A percentile compares a stretch with the other conserved stretches of the same genome.
These are phyloP conservation scores for Trichothecium roseum DNA, from an alignment of 2,329 filamentous ascomycete genomes.

Conservation along the genomic window DNA sequence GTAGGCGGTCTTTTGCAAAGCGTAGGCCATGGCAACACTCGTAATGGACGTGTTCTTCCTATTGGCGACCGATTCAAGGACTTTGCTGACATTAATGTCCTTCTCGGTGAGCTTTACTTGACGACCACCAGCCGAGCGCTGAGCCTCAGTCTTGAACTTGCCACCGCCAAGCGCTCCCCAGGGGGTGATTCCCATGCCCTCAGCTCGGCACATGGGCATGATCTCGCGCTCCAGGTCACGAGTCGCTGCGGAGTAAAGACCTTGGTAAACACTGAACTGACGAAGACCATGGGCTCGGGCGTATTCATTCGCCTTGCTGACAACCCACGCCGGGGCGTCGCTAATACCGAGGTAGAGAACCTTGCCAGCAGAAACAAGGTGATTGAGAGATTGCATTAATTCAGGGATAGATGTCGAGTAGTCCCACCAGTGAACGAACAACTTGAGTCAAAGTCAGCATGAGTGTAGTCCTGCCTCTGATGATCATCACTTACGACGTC, in stretches of 20 bases:
- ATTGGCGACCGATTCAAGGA: conserved; percentile 37
- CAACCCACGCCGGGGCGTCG: conserved; percentile 61
- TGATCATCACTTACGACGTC: conserved; percentile 41
- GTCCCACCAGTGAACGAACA: conserved; percentile 60
- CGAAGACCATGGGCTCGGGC: conserved; percentile 60
- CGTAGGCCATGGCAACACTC: conserved; percentile 57
- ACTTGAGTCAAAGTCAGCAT: conserved; percentile 17
- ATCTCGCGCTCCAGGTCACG: conserved; percentile 32
- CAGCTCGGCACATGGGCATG: conserved; percentile 30
- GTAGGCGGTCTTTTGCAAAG: conserved; percentile 60
- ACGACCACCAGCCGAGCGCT: conserved; percentile 24
- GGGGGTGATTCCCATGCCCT: conserved; percentile 43
- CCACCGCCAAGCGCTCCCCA: conserved; percentile 48
- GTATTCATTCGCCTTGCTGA: conserved; percentile 56
- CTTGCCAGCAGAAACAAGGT: conserved; percentile 48
- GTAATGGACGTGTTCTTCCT: conserved; percentile 32
- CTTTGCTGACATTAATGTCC: conserved; percentile 39
- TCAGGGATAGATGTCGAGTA: conserved; percentile 56
- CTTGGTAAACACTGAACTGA: conserved; percentile 48
- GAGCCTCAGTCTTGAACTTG: conserved; percentile 29
- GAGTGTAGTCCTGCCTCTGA: too few relatives aligned
- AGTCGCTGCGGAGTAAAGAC: conserved; percentile 26
- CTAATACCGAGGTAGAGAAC: conserved; percentile 56
- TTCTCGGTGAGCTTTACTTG: conserved; percentile 31
- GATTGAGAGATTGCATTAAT: conserved; percentile 58